These are phyloP conservation scores for Glarea lozoyensis DNA, from an alignment of 495 filamentous ascomycete species.

Conservation along the genomic window DNA sequence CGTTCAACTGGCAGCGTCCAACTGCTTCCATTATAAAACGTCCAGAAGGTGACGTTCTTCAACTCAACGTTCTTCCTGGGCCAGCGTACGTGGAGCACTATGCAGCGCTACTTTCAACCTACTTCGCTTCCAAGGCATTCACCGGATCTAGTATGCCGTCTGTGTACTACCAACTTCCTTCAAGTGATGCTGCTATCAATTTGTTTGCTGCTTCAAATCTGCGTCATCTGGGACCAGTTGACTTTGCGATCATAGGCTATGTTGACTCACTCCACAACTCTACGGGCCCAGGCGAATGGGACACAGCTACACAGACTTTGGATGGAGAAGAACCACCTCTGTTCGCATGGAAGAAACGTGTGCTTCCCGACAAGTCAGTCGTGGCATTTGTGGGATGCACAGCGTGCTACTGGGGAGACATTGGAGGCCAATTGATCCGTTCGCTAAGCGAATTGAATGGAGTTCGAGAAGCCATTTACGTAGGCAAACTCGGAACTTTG, in stretches of 20 bases:
- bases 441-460: neutral
- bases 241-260: constrained; percentile 1
- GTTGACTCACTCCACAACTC: neutral
- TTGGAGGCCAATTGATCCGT: neutral
- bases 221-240: neutral
- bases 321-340: neutral
- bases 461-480: neutral
- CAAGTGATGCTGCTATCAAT: neutral
- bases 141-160: neutral
- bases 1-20: constrained; percentile 3
- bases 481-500: neutral
- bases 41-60: neutral
- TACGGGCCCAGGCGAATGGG: neutral
- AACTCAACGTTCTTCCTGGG: neutral
- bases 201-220: neutral
- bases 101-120: neutral
- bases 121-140: neutral
- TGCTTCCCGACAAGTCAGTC: neutral
- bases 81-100: neutral
- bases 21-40: neutral
- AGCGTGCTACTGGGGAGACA: neutral
- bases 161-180: neutral
- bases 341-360: neutral
- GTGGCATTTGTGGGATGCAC: neutral
- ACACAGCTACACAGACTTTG: neutral